Evolutionary conservation across 768 basidiomycete genomes (phyloP), one percentile per base, ranked within the genome.

Genomic region (Boletus pseudo-olivaceus): DNA sequence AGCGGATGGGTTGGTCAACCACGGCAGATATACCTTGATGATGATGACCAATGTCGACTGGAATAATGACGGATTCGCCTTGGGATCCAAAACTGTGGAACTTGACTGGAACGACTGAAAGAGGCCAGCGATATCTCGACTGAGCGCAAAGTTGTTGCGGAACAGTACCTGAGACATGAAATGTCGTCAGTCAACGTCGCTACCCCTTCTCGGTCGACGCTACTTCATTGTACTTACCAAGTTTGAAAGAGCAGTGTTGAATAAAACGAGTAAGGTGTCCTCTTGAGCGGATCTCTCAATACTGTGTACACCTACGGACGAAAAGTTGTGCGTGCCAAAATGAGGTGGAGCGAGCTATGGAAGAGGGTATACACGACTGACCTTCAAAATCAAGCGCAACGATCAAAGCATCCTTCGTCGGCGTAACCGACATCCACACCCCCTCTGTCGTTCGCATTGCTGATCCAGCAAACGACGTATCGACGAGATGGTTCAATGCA

Each of bases 381-480:
- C 84, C 84, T 75, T 85, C 84, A 42, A 85, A 85, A 57, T 85
- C 84, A 7, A 85, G 73, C 4, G 83, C 78, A 1, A 85, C 82
- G 10, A 85, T 69, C 10, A 85, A 60, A 0, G 66, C 66, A 23
- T 82, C 77, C 44, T 77, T 70, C 0, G 83, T 84, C 0, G 84
- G 84, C 2, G 83, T 83, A 8, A 82, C 80, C 1, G 83, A 84
- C 77, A 85, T 79, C 84, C 83, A 85, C 2, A 84, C 81, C 5
- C 83, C 83, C 69, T 83, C 81, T 62, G 81, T 85, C 9, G 82
- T 84, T n/a, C 81, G 71, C 82, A 85, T 83, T 0, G 83, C 84
- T 9, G 77, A 81, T 1, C 84, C 84, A 8, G 82, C 82, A 58
- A 86, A 85, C 0, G 84, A 85, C 0, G 83, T 82, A 58, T 85